Evolutionary conservation across 2,329 filamentous ascomycete genomes (phyloP).

Genomic region (Epichloe elymi): DNA sequence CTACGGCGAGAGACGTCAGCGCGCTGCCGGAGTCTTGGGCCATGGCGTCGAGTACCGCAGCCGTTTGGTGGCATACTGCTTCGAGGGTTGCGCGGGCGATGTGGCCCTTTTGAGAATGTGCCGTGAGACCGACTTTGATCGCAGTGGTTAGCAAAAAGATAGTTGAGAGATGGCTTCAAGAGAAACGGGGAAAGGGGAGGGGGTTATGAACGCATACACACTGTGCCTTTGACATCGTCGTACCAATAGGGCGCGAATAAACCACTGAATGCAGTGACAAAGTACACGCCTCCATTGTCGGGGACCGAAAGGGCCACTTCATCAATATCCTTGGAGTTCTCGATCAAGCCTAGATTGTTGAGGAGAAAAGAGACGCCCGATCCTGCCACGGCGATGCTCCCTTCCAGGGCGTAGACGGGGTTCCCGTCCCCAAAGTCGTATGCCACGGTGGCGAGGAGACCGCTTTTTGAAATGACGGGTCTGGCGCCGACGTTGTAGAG

Average conservation of each 20-base stretch:
- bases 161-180: no score
- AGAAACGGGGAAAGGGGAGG: no score
- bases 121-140: conserved; percentile 60
- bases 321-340: conserved; percentile 34
- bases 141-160: neutral
- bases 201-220: conserved; percentile 39
- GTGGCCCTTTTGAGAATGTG: conserved; percentile 73
- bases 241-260: conserved; percentile 93
- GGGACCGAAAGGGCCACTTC: conserved; percentile 37
- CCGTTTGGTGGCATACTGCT: conserved; percentile 85
- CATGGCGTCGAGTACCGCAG: conserved; percentile 86
- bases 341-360: conserved; percentile 48
- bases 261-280: conserved; percentile 84
- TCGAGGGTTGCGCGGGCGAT: conserved; percentile 83
- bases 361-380: conserved; percentile 65
- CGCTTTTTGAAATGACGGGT: conserved; percentile 74
- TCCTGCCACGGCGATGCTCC: conserved; percentile 70
- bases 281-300: conserved; percentile 72
- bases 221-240: conserved; percentile 78
- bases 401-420: conserved; percentile 71
- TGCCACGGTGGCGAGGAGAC: conserved; percentile 73
- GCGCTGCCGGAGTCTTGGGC: conserved; percentile 69
- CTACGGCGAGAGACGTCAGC: conserved; percentile 64
- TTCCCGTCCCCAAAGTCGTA: conserved; percentile 59
- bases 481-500: conserved; percentile 78